Percentiles rank a stretch among this genome's conserved stretches.
These are phyloP conservation scores for Amoebophrya sp. DNA, from an alignment of 169 alveolate species.

Conservation along the genomic window DNA sequence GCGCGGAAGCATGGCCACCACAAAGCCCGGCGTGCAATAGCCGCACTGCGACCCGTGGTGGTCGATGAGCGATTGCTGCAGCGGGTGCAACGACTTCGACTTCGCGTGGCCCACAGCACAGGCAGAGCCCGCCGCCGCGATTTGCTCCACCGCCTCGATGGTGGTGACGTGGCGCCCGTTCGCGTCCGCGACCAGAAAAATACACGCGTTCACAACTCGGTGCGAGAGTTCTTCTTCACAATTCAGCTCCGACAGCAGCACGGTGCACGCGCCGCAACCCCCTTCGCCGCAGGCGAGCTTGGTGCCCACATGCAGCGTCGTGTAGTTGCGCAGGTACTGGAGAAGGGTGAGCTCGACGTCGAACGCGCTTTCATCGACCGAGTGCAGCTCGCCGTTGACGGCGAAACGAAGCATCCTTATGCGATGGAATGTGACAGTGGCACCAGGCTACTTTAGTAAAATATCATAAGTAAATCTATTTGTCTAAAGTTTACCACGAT, in stretches of 20 bases:
- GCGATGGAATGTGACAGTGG: too few relatives aligned
- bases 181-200: not conserved
- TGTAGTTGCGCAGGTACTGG: too few relatives aligned
- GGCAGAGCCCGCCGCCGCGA: too few relatives aligned
- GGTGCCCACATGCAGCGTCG: too few relatives aligned
- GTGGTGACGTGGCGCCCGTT: not conserved
- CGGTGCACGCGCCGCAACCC: conserved; percentile 21
- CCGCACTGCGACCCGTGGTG: conserved; percentile 17
- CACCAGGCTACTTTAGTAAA: too few relatives aligned
- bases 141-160: not conserved
- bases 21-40: conserved; percentile 15
- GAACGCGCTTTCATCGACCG: too few relatives aligned
- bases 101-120: not conserved
- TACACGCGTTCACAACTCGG: not conserved
- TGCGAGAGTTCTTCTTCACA: not conserved
- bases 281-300: conserved; percentile 18
- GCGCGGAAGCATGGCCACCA: not conserved
- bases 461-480: too few relatives aligned
- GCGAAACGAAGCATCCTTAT: too few relatives aligned
- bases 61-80: conserved; percentile 7
- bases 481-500: too few relatives aligned
- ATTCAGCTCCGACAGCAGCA: not conserved
- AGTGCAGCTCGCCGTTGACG: too few relatives aligned
- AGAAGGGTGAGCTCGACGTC: too few relatives aligned
- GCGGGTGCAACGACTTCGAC: not conserved